Base-by-base conservation (phyloP, 1,284 basidiomycete genomes). In the Puccinia brachypodii region DNA sequence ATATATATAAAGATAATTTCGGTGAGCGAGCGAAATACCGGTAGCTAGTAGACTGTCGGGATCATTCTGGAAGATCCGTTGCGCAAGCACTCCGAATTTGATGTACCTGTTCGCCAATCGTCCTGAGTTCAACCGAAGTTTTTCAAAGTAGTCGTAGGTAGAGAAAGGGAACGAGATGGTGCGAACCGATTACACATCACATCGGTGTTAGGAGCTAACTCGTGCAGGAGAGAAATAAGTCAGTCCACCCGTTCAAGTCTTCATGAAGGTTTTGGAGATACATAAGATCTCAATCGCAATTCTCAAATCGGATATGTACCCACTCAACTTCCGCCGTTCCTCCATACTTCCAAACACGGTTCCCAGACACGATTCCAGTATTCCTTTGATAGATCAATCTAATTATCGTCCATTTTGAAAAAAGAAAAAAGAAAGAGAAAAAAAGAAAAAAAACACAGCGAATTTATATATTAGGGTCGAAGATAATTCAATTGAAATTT, bases 281-380 rank as follows among this genome's bases (percentile, higher is more conserved):
- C n/a, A n/a, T 33, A 42, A 72, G 25, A 42, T 80, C n/a, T n/a
- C n/a, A n/a, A n/a, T n/a, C 19, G 62, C 28, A 62, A 64, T 56
- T 38, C 58, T 38, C 2, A 36, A n/a, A 53, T 31, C 40, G 2
- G 33, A 13, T 33, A 25, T 36, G 22, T n/a, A 56, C 78, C 28
- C 33, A 62, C 73, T 75, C 73, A 66, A 78, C 76, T 96, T 25
- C 89, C 86, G 0, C 94, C 95, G 0, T 87, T 84, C 84, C 92
- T 90, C 94, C 95, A 96, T 22, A 89, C 87, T 47, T 88, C 88
- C 33, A 97, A 86, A 0, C 93, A 90, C 1, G 94, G 94, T 84
- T 94, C 91, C 84, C 96, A 97, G 16, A 97, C 94, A 38, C 90
- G 89, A 14, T 89, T 91, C 95, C 95, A 97, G 85, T 96, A 97